Conservation (phyloP, 352 stramenopile genomes). For the Globisporangium radiosum region DNA sequence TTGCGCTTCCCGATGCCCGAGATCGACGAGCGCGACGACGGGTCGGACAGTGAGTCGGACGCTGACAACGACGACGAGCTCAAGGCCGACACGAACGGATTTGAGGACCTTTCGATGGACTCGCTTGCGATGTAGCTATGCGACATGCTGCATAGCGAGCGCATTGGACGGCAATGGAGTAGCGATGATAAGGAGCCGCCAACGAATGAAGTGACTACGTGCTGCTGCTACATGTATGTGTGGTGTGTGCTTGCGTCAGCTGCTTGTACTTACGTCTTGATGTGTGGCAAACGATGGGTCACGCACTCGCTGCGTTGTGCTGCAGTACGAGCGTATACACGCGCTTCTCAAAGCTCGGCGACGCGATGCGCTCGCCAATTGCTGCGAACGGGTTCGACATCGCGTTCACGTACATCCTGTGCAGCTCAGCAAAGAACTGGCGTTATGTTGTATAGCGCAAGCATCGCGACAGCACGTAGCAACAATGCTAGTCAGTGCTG, state of each 20-base stretch:
- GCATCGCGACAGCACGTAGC: no score
- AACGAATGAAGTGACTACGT: neutral
- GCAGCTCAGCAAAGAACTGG: slow-evolving; percentile 78
- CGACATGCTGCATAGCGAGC: neutral
- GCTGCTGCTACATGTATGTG: neutral
- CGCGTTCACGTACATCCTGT: slow-evolving; percentile 85
- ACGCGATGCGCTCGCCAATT: slow-evolving; percentile 77
- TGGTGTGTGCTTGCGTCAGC: no score
- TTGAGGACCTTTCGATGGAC: slow-evolving; percentile 63
- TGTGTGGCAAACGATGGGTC: neutral
- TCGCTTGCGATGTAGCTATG: slow-evolving; percentile 3
- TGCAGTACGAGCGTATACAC: slow-evolving; percentile 70
- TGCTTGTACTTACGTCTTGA: neutral
- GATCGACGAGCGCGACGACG: slow-evolving; percentile 89
- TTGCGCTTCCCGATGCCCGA: slow-evolving; percentile 95
- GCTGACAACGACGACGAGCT: slow-evolving; percentile 23
- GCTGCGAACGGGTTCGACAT: slow-evolving; percentile 83
- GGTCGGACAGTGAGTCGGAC: slow-evolving; percentile 27
- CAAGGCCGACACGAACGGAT: slow-evolving; percentile 30
- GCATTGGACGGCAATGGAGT: neutral
- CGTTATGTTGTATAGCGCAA: neutral
- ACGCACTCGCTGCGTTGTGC: slow-evolving; percentile 41
- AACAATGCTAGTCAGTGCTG: no score
- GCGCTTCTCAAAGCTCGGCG: slow-evolving; percentile 72
- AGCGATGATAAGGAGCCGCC: no score